A percentile compares a stretch with the other conserved stretches of the same genome.
Conservation (phyloP, 2,329 filamentous ascomycete species). For the Aspergillus pseudoterreus region DNA sequence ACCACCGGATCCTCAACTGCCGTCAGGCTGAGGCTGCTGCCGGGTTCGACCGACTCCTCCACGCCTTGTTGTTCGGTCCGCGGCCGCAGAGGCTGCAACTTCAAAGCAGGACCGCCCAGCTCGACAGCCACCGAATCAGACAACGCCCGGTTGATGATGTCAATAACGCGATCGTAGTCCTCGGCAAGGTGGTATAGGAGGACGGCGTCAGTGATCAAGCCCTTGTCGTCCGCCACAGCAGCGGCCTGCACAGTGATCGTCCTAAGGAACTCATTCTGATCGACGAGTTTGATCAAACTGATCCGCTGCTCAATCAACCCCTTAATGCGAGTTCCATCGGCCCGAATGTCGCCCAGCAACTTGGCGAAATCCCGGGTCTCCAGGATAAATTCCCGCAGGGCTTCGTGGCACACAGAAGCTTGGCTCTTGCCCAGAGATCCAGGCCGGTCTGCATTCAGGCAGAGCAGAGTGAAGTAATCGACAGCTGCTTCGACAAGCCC, state of each 20-base stretch:
- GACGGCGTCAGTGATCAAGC: conserved; percentile 88
- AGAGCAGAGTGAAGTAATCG: conserved; percentile 89
- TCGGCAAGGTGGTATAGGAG: conserved; percentile 90
- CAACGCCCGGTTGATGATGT: conserved; percentile 82
- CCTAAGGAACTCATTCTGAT: conserved; percentile 79
- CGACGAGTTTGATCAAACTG: conserved; percentile 71
- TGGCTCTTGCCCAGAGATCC: conserved; percentile 73
- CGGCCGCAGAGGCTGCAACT: conserved; percentile 75
- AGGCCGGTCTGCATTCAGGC: conserved; percentile 79
- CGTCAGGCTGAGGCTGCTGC: conserved; percentile 57
- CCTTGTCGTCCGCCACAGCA: conserved; percentile 88
- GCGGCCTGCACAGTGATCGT: conserved; percentile 93
- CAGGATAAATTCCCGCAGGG: conserved; percentile 87
- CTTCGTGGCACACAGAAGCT: conserved; percentile 81
- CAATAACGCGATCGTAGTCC: conserved; percentile 91
- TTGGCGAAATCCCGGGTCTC: conserved; percentile 95
- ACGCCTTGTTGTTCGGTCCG: conserved; percentile 42
- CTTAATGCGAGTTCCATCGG: conserved; percentile 78
- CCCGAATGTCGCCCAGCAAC: conserved; percentile 83
- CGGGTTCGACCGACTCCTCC: conserved; percentile 33
- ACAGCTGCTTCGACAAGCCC: conserved; percentile 85
- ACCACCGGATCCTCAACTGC: conserved; percentile 64
- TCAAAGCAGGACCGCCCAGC: conserved; percentile 74
- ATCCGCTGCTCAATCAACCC: conserved; percentile 86
- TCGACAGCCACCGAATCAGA: conserved; percentile 86